Base-by-base conservation (phyloP, 1,284 basidiomycete genomes). In the Trametes versicolor region DNA sequence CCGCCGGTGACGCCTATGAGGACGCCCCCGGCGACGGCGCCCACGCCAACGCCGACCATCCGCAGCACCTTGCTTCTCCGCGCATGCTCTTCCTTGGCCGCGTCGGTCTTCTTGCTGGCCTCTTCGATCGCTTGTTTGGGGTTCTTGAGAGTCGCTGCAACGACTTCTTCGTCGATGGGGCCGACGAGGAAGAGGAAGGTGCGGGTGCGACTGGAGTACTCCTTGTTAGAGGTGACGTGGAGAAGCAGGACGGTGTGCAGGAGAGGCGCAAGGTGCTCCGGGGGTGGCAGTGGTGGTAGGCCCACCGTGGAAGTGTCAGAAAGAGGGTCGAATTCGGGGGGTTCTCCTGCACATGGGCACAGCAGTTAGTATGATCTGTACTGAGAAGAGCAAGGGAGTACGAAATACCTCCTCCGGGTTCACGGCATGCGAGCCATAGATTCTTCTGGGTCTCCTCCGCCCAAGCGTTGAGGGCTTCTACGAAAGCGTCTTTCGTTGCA, bases 1-100 rank as follows among this genome's bases (percentile, higher is more conserved):
- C 87, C 81, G 47, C 80, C 87, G 25, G 86, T 87, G 19, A 88
- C 80, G 6, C 86, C 87, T 8, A 88, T 76, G 39, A 88, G 76
- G 23, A 86, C 80, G 17, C 86, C 86, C 7, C 86, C 87, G 12
- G 83, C 85, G 10, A 87, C 74, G 27, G 86, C 86, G 23, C 83
- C 84, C 13, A 85, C 73, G 0, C 85, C 85, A 55, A 87, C 79
- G n/a, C 86, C 86, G 15, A 81, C 74, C 60, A 67, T 73, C 21
- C 86, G 79, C 65, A 85, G 72, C 1, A 79, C 76, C 67, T 76
- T 79, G n/a, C 81, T 79, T 51, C 74, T 74, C 54, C 77, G 72
- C 0, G 84, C 85, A 65, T 86, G 83, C 10, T 79, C 72, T 50
- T 79, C 74, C 51, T 75, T 81, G 3, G 82, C 76, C 36, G 73